Evolutionary conservation across 1,284 basidiomycete genomes (phyloP).

Genomic region (Anthracocystis walkeri): DNA sequence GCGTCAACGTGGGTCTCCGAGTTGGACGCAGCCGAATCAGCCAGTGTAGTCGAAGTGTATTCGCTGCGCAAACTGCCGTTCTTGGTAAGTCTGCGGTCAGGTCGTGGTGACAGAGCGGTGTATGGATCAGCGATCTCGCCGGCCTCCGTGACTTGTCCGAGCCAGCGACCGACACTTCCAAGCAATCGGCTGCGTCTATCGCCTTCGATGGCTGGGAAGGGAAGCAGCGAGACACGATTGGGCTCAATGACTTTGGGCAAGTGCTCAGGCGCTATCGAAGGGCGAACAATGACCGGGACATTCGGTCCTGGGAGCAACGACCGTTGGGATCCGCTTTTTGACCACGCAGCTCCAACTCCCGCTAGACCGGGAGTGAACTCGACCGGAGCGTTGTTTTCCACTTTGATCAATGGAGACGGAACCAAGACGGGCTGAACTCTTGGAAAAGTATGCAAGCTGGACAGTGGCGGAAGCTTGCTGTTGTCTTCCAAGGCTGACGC

Average conservation of each 20-base stretch:
- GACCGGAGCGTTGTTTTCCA: neutral
- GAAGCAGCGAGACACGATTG: conserved; percentile 23
- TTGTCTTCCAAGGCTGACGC: conserved; percentile 18
- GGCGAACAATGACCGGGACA: neutral
- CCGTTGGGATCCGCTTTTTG: conserved; percentile 14
- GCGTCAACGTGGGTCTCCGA: conserved; percentile 25
- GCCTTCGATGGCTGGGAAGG: conserved; percentile 28
- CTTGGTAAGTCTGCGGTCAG: conserved; percentile 38
- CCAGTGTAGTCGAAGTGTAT: conserved; percentile 38
- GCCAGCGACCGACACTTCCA: conserved; percentile 39
- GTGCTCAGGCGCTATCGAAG: conserved; percentile 9
- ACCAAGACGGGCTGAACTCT: conserved; percentile 17
- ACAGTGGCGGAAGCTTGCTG: neutral
- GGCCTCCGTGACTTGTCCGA: conserved; percentile 31
- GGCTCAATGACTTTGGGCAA: conserved; percentile 35
- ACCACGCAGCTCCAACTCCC: conserved; percentile 45
- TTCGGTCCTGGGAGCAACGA: conserved; percentile 7
- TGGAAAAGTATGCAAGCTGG: conserved; percentile 7
- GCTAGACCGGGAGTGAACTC: conserved; percentile 46
- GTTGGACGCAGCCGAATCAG: conserved; percentile 20
- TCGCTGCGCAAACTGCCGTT: conserved; percentile 41
- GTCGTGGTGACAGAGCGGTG: conserved; percentile 32
- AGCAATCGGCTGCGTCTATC: conserved; percentile 28
- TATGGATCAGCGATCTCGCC: conserved; percentile 39
- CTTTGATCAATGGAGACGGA: conserved; percentile 8